These are phyloP conservation scores for Yarrowia phangngaensis DNA, from an alignment of 805 yeast species.

Conservation along the genomic window DNA sequence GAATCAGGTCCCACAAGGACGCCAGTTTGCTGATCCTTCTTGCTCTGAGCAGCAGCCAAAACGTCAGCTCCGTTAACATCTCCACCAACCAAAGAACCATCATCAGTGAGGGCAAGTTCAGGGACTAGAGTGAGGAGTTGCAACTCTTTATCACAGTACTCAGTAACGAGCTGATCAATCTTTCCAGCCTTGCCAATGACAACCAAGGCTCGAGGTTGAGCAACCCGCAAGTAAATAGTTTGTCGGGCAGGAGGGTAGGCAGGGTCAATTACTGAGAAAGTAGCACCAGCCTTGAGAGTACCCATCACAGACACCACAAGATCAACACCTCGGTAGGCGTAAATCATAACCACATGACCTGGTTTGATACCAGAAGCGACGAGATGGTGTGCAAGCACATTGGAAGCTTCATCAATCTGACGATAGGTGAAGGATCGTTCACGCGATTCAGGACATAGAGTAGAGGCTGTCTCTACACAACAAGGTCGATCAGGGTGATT, in stretches of 20 bases:
- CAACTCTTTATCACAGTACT: constrained; percentile 70
- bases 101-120: constrained; percentile 68
- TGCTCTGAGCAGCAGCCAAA: constrained; percentile 47
- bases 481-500: constrained; percentile 82
- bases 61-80: constrained; percentile 44
- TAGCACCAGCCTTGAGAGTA: constrained; percentile 96
- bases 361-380: constrained; percentile 72
- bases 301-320: constrained; percentile 96
- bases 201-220: constrained; percentile 86
- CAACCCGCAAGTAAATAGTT: constrained; percentile 86
- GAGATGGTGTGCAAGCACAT: constrained; percentile 85
- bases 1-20: constrained; percentile 96
- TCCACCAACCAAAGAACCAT: constrained; percentile 64
- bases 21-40: constrained; percentile 64
- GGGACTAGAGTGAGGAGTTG: constrained; percentile 71
- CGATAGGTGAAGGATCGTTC: constrained; percentile 75
- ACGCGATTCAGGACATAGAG: constrained; percentile 43
- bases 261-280: constrained; percentile 97
- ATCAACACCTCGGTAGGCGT: constrained; percentile 96
- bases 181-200: constrained; percentile 88
- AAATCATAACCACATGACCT: constrained; percentile 97
- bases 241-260: constrained; percentile 99
- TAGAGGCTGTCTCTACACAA: constrained; percentile 84
- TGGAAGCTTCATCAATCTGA: constrained; percentile 90
- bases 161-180: constrained; percentile 70